phyloP scores from a whole-genome alignment of 257 asterid genomes.

The Salvia splendens region DNA sequence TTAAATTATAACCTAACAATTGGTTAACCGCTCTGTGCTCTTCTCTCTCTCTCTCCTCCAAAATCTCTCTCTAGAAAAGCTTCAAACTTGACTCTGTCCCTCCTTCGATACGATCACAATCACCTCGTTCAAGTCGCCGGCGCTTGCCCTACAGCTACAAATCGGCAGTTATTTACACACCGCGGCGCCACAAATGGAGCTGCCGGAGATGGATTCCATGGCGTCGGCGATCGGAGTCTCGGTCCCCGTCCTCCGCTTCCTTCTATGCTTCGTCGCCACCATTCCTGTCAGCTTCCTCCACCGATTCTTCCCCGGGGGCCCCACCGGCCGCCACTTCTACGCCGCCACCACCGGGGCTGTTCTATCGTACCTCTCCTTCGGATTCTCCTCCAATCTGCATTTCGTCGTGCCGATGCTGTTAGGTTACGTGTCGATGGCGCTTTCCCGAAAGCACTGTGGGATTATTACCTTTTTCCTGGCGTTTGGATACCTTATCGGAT shows the following conservation, averaged over 20 bases:
- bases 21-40: background rate
- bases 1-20: background rate
- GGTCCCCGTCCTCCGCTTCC: constrained; percentile 84
- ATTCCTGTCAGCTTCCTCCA: constrained; percentile 85
- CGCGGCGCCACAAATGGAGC: constrained; percentile 45
- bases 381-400: constrained; percentile 89
- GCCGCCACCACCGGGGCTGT: constrained; percentile 78
- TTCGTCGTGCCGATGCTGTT: constrained; percentile 81
- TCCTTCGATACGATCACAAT: background rate
- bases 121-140: constrained; percentile 17
- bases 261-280: constrained; percentile 80
- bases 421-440: constrained; percentile 84
- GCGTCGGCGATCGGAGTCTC: constrained; percentile 92
- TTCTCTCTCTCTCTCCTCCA: background rate
- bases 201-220: constrained; percentile 84
- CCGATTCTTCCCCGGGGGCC: constrained; percentile 77
- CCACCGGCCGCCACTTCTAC: constrained; percentile 73
- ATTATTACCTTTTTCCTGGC: constrained; percentile 66
- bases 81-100: background rate
- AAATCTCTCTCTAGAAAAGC: constrained; percentile 4
- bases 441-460: constrained; percentile 70
- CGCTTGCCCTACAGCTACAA: background rate
- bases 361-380: constrained; percentile 77
- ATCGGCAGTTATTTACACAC: constrained; percentile 15
- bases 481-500: constrained; percentile 95